Evolutionary conservation across 352 stramenopile genomes (phyloP), one percentile per base, ranked within the genome.

Genomic region (Globisporangium abappressorium): DNA sequence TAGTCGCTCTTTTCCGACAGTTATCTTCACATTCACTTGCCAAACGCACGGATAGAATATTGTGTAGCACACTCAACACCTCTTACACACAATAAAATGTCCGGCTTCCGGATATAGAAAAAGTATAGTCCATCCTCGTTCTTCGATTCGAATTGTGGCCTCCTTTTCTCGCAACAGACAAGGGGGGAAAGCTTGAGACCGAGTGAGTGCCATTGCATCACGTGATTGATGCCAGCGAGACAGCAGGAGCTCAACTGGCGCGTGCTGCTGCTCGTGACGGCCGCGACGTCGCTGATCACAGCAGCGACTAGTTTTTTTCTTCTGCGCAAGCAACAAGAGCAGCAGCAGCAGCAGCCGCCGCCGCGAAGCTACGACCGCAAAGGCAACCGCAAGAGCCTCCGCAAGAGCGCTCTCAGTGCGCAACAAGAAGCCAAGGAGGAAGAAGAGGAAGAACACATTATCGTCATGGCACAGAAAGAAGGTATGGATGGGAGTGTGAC

Each of bases 221-320:
- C 36, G 38, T 53, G 58, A 64, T 41, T 58, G 53, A 43, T 61
- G 15, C 26, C 22, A 28, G 36, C 57, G 22, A 22, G 15, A 43
- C 18, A n/a, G 30, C 28, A 70, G 64, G 64, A 82, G 66, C 68
- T 80, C 64, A 82, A 81, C 72, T 87, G 79, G 79, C 77, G 70
- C 66, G 70, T 70, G n/a, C 66, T 87, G 61, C 73, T 78, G 55
- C 70, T 87, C 71, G 77, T 85, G 57, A 81, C 84, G 53, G 76
- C 72, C 61, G 74, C 82, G 47, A 82, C 82, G 49, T 90, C 79
- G 64, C 80, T 83, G 30, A 68, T 93, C 71, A 91, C 66, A 26
- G 66, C 85, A 8, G 80, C 70, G 56, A 75, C 75, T 47, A 85
- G 71, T 38, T 66, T 93, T 68, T 64, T 87, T 24, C 54, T 89